phyloP scores from a whole-genome alignment of 768 basidiomycete species.

The Boletus insuetus region DNA sequence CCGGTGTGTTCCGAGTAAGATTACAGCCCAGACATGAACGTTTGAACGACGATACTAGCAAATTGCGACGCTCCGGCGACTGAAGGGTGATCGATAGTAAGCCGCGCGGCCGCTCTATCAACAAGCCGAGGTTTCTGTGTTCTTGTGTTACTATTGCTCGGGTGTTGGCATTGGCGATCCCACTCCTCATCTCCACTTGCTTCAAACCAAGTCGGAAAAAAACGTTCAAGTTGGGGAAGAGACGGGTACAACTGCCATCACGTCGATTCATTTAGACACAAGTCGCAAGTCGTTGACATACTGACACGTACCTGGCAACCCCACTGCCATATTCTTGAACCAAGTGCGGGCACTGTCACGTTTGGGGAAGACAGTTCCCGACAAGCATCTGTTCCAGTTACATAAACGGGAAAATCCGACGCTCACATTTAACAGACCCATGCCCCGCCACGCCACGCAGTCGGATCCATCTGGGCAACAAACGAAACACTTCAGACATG shows the following conservation, averaged over 20 bases:
- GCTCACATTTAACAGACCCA: neutral
- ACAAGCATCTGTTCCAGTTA: neutral
- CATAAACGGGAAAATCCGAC: no score
- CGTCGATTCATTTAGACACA: neutral
- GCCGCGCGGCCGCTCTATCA: no score
- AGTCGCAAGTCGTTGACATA: neutral
- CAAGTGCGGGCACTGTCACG: neutral
- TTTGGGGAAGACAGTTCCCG: neutral
- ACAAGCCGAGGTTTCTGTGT: no score
- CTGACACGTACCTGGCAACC: neutral
- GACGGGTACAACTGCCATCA: neutral
- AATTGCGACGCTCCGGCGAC: no score
- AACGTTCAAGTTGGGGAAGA: neutral
- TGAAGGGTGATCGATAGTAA: neutral
- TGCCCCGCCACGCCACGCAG: neutral
- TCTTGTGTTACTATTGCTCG: neutral
- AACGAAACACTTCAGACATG: neutral
- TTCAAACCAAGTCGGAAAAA: neutral
- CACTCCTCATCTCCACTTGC: neutral
- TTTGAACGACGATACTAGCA: neutral
- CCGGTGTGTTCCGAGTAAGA: slow-evolving; percentile 4
- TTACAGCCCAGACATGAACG: neutral
- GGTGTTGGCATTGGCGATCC: neutral
- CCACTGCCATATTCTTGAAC: neutral
- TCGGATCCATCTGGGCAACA: neutral